Conservation (phyloP, 257 asterid genomes). For the Verbena officinalis region DNA sequence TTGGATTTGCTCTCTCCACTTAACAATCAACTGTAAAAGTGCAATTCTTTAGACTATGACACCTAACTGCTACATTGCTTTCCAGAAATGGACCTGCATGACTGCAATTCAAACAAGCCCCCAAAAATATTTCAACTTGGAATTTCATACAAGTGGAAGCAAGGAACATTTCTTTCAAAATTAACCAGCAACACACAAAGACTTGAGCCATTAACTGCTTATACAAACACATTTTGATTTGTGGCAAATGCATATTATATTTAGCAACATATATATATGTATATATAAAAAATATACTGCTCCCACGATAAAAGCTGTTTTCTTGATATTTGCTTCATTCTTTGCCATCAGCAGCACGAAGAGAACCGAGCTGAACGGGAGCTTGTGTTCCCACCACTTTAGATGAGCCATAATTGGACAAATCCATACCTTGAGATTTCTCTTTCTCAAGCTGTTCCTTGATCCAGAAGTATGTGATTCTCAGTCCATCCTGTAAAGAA, state of each 20-base stretch:
- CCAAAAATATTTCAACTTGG: background rate
- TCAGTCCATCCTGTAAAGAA: conserved; percentile 70
- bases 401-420: conserved; percentile 64
- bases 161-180: background rate
- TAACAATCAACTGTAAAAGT: background rate
- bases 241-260: conserved; percentile 5
- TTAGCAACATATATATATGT: background rate
- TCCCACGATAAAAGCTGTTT: background rate
- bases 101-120: background rate
- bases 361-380: conserved; percentile 79
- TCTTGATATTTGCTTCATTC: conserved; percentile 42
- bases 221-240: conserved; percentile 12
- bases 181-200: background rate
- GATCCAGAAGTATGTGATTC: conserved; percentile 92
- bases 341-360: conserved; percentile 85
- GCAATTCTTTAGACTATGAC: conserved; percentile 8
- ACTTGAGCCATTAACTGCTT: background rate
- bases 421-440: conserved; percentile 57
- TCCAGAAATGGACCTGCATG: background rate
- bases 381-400: conserved; percentile 88
- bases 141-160: background rate
- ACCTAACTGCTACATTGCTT: conserved; percentile 1
- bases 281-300: background rate
- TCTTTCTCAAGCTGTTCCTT: conserved; percentile 92
- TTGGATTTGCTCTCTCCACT: too few relatives aligned